Evolutionary conservation across 805 yeast genomes (phyloP).

Genomic region (Pichia occidentalis): DNA sequence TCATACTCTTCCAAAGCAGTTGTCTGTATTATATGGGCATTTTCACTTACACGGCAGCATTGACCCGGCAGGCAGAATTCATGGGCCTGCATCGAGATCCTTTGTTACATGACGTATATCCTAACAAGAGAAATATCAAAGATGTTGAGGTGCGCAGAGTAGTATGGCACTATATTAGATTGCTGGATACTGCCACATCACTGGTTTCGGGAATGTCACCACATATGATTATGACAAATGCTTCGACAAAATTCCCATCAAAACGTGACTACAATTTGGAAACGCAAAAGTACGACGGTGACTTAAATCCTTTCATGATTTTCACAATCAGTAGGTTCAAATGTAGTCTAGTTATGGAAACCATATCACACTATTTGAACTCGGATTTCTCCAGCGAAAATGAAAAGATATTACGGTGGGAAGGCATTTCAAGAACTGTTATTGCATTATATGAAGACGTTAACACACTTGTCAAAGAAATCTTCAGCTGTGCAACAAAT

Average conservation of each 20-base stretch:
- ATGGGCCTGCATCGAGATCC: constrained; percentile 18
- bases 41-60: constrained; percentile 13
- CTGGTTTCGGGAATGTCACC: constrained; percentile 16
- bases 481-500: constrained; percentile 10
- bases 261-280: constrained; percentile 11
- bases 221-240: constrained; percentile 17
- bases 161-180: constrained; percentile 14
- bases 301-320: constrained; percentile 14
- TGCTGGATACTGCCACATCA: constrained; percentile 15
- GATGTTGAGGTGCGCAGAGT: constrained; percentile 13
- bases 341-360: constrained; percentile 16
- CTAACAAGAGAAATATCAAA: constrained; percentile 6
- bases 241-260: constrained; percentile 15
- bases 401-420: constrained; percentile 10
- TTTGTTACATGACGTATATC: constrained; percentile 11
- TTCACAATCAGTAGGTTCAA: constrained; percentile 13
- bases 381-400: constrained; percentile 12
- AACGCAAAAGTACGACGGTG: constrained; percentile 14
- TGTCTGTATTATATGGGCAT: constrained; percentile 12
- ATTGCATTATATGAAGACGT: constrained; percentile 14
- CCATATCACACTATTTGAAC: constrained; percentile 13
- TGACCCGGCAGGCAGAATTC: constrained; percentile 15
- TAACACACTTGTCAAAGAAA: constrained; percentile 8
- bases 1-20: constrained; percentile 12
- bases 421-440: constrained; percentile 10